Evolutionary conservation across 2,329 filamentous ascomycete species (phyloP), one percentile per base, ranked within the genome.

Genomic region (Tolypocladium tundrense): DNA sequence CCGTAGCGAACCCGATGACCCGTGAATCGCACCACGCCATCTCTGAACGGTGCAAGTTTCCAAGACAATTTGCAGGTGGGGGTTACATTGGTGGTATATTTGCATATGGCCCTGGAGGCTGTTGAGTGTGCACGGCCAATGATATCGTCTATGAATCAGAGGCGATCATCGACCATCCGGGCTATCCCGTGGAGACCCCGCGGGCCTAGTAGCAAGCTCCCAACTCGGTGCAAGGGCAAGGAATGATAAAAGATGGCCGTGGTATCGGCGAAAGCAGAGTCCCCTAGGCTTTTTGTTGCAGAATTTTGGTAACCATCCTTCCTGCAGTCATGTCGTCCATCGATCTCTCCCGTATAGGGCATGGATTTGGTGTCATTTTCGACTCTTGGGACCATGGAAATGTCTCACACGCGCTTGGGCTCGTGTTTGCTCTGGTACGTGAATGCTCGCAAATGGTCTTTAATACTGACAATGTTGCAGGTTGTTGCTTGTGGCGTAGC

Each of bases 401-500:
- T 39, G 3, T 45, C n/a, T 5, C 41, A 27, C 31, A 19, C 19
- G 14, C 31, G 9, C n/a, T 55, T 0, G 54, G 54, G 1, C 41
- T 55, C n/a, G 27, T n/a, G 5, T 16, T 40, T 37, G 31, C 33
- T 2, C 40, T 55, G n/a, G 54, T 55, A n/a, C 2, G 48, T 37
- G 2, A 10, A 35, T 31, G 4, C 4, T 19, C 35, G 1, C 5
- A 1, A 4, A 13, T 8, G 27, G 4, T 37, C 13, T 31, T 31
- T 16, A 7, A 27, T 33, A 13, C 40, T 33, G 10, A 54, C 21
- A 7, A 7, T 24, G 3, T n/a, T 7, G n/a, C 39, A 63, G 62
- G 9, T 60, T 9, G 13, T 57, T n/a, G 53, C 50, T 5, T 63
- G 57, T 43, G 16, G 24, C 5, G 11, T 60, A 11, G 60, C 59